Conservation (phyloP, 305 asterid genomes). For the Fraxinus sp. region DNA sequence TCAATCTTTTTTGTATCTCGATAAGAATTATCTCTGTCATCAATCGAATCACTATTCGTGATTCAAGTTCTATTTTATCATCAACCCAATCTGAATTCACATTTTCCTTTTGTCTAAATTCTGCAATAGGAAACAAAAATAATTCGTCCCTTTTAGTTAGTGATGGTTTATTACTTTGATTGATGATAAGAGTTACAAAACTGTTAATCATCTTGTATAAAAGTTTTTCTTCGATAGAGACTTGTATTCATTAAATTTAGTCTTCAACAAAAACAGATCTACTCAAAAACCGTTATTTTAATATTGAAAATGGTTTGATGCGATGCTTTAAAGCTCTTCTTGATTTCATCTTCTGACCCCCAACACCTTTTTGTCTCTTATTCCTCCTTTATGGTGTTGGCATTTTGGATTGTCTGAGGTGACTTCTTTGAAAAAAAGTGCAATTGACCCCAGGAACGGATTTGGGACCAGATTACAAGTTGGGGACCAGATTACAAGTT, state of each 20-base stretch:
- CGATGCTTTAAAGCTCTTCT: not conserved
- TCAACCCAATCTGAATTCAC: not conserved
- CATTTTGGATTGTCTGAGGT: not conserved
- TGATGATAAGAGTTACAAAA: not conserved
- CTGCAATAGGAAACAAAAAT: not conserved
- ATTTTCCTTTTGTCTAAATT: not conserved
- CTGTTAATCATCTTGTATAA: not conserved
- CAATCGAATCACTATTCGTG: not conserved
- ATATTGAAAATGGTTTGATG: not conserved
- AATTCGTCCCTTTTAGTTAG: not conserved
- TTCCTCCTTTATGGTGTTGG: not conserved
- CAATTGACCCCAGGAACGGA: not conserved
- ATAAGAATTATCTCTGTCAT: not conserved
- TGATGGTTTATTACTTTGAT: not conserved
- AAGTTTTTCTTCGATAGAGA: not conserved
- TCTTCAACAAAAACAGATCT: not conserved
- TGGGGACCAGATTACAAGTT: not conserved
- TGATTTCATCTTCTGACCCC: not conserved
- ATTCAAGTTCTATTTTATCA: not conserved
- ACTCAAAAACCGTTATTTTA: not conserved
- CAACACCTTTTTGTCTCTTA: not conserved
- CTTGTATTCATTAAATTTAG: not conserved
- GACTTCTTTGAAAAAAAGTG: not conserved
- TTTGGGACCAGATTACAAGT: not conserved
- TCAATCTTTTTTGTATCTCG: not conserved